Evolutionary conservation across 306 rosid species (phyloP), one percentile per base, ranked within the genome.

Genomic region (Acacia acuminata): DNA sequence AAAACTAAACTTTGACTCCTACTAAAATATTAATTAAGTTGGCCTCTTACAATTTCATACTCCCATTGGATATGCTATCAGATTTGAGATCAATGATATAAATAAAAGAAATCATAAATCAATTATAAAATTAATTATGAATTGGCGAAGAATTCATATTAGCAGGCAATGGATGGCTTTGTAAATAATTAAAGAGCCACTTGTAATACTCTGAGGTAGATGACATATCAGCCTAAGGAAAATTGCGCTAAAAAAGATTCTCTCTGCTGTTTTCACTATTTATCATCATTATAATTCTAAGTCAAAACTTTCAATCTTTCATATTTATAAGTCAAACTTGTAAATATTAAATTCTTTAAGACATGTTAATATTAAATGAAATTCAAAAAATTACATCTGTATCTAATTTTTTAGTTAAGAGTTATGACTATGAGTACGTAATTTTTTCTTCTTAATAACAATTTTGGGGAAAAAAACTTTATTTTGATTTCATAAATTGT

Each of bases 151-250:
- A 58, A 58, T 2, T 22, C 65, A n/a, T 58, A 58, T n/a, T 3
- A 6, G 2, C 10, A 5, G 11, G 76, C 47, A 24, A 24, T 24
- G 32, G 40, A 43, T 43, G n/a, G 75, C 36, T 8, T 71, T 44
- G 76, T 45, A 25, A 44, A 43, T 44, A 45, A 71, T 71, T 44
- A 71, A 71, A 45, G 5, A 24, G 22, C 76, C 76, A 71, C 76
- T 71, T 44, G 76, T 40, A 45, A 14, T 8, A 38, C 25, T 68
- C 43, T 38, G 4, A 63, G 69, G 69, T 25, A 27, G 36, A 27
- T 40, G 30, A n/a, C 53, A n/a, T 48, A 42, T 70, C 20, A 56
- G 63, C 24, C 63, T n/a, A 8, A n/a, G 14, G 20, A 47, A 7
- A 44, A 70, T 42, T 42, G 15, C 32, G 24, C 32, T 22, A n/a